Percentiles rank a stretch among this genome's conserved stretches.
These are phyloP conservation scores for Mikania micrantha DNA, from an alignment of 129 eudicot genomes.

Conservation along the genomic window DNA sequence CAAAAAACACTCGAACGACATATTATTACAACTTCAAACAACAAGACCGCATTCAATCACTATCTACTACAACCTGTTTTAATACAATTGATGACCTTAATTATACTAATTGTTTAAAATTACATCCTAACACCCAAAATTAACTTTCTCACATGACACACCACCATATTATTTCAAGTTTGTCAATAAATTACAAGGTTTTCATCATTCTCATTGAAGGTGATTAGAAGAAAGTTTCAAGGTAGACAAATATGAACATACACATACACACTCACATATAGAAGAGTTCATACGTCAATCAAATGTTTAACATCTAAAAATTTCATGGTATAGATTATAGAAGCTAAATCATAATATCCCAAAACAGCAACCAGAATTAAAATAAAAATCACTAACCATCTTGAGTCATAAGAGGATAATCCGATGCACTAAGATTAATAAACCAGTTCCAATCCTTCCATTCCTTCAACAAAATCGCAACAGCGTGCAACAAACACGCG, in stretches of 20 bases:
- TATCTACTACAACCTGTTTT: not conserved
- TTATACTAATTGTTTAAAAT: not conserved
- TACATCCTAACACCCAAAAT: not conserved
- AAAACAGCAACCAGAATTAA: not conserved
- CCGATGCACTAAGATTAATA: conserved; percentile 67
- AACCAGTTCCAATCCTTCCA: conserved; percentile 79
- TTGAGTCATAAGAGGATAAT: conserved; percentile 85
- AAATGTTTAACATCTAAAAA: not conserved
- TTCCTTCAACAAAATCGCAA: conserved; percentile 61
- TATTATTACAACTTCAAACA: not conserved
- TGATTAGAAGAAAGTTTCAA: not conserved
- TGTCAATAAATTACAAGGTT: not conserved
- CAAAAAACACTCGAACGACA: not conserved
- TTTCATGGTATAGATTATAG: not conserved
- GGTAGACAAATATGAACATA: not conserved
- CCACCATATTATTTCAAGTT: not conserved
- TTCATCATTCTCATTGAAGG: not conserved
- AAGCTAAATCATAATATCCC: not conserved
- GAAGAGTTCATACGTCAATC: not conserved
- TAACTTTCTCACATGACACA: not conserved
- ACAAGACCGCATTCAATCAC: not conserved
- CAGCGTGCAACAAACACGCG: conserved; percentile 55
- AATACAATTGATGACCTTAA: not conserved
- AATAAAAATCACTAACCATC: conserved; percentile 53
- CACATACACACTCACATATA: not conserved